Conservation (phyloP, 306 rosid species). For the barrel medic (Medicago truncatula) region DNA sequence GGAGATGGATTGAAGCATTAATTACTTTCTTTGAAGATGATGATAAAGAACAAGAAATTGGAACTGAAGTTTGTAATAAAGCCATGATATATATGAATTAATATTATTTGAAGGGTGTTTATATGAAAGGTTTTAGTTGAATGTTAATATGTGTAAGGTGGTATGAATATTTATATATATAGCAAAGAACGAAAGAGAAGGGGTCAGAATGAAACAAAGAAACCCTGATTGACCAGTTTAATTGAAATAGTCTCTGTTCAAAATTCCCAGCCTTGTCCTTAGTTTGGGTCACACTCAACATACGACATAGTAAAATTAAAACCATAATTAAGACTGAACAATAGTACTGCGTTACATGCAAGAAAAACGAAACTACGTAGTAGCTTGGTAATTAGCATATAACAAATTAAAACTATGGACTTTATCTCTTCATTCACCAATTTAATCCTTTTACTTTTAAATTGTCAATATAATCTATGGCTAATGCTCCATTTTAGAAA, state of each 20-base stretch:
- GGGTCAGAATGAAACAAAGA: slow-evolving; percentile 45
- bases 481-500: not conserved
- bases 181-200: not conserved
- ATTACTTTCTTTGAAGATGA: slow-evolving; percentile 11
- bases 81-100: slow-evolving; percentile 44
- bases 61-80: slow-evolving; percentile 41
- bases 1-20: slow-evolving; percentile 23
- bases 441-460: not conserved
- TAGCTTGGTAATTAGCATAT: not conserved
- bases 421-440: not conserved
- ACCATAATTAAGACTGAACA: not conserved
- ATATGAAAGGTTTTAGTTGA: no score
- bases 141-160: not conserved
- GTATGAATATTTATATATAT: not conserved
- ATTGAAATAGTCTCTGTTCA: slow-evolving; percentile 42
- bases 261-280: slow-evolving; percentile 16
- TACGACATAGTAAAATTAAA: slow-evolving; percentile 34
- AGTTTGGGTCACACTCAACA: slow-evolving; percentile 5
- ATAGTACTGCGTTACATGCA: not conserved
- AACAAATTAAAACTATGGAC: not conserved
- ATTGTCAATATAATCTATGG: slow-evolving; percentile 1
- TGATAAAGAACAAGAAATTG: not conserved
- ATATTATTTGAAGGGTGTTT: not conserved
- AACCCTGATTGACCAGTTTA: slow-evolving; percentile 38
- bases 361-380: not conserved